These are phyloP conservation scores for Trifolium fragiferum DNA, from an alignment of 306 rosid genomes.

Conservation along the genomic window DNA sequence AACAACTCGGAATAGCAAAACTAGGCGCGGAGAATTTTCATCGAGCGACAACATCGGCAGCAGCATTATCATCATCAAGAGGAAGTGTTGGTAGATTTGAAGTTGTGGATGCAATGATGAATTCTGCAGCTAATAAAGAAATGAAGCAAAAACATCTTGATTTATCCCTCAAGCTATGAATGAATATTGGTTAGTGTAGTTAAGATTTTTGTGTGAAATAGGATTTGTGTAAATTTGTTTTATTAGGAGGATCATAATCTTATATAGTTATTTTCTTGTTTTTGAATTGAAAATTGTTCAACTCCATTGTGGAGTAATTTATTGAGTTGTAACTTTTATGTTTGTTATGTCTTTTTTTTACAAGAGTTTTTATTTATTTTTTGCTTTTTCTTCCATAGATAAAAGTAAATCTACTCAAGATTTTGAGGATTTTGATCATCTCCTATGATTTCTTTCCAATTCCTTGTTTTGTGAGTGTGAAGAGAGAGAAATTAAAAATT, in stretches of 20 bases:
- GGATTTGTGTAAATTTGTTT: constrained; percentile 45
- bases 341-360: constrained; percentile 38
- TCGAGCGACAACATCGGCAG: not conserved
- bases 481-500: too few relatives aligned
- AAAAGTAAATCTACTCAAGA: constrained; percentile 8
- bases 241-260: constrained; percentile 23
- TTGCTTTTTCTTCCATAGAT: constrained; percentile 14
- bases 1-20: not conserved
- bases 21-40: not conserved
- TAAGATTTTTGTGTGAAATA: constrained; percentile 44
- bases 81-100: constrained; percentile 62
- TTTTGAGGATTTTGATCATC: too few relatives aligned
- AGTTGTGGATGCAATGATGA: constrained; percentile 35
- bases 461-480: too few relatives aligned
- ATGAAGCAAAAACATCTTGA: constrained; percentile 67
- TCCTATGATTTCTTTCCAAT: too few relatives aligned
- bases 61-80: constrained; percentile 36
- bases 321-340: constrained; percentile 40
- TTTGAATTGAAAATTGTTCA: constrained; percentile 40
- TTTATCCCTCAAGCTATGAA: constrained; percentile 73
- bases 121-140: constrained; percentile 48
- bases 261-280: constrained; percentile 34
- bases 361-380: not conserved
- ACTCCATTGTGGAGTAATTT: constrained; percentile 34
- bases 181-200: constrained; percentile 19